Evolutionary conservation across 345 rosid species (phyloP).

Genomic region (Geranium rotundifolium): DNA sequence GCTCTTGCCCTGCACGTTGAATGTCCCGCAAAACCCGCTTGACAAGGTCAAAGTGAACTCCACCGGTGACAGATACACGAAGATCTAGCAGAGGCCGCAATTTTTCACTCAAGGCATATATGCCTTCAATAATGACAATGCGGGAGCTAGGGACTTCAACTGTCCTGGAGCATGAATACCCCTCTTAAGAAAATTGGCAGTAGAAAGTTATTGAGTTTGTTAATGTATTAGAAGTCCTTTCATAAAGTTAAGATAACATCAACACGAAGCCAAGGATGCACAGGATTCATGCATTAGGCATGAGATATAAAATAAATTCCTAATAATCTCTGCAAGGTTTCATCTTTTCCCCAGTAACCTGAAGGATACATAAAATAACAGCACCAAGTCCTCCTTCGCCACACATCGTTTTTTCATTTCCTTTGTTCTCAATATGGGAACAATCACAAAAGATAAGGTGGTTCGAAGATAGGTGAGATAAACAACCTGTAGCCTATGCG

Average conservation of each 20-base stretch:
- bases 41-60: conserved; percentile 95
- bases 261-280: not conserved
- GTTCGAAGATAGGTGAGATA: conserved; percentile 8
- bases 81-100: conserved; percentile 83
- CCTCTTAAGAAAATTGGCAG: conserved; percentile 4
- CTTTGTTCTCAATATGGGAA: not conserved
- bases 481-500: conserved; percentile 76
- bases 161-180: conserved; percentile 36
- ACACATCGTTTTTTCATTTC: not conserved
- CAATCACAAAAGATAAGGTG: conserved; percentile 5
- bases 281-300: not conserved
- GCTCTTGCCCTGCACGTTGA: conserved; percentile 97
- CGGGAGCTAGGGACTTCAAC: conserved; percentile 88
- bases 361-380: not conserved
- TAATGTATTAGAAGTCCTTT: too few species aligned
- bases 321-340: too few species aligned
- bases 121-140: conserved; percentile 90
- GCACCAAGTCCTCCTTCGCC: not conserved
- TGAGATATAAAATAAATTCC: too few species aligned
- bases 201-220: not conserved
- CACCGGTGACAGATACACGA: conserved; percentile 95
- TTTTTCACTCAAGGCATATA: conserved; percentile 84
- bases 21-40: conserved; percentile 92
- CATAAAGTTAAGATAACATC: not conserved
- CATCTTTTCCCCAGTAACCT: too few species aligned